A percentile compares a stretch with the other conserved stretches of the same genome.
Evolutionary conservation across 305 asterid species (phyloP).

Genomic region (Fraxinus paxiana): DNA sequence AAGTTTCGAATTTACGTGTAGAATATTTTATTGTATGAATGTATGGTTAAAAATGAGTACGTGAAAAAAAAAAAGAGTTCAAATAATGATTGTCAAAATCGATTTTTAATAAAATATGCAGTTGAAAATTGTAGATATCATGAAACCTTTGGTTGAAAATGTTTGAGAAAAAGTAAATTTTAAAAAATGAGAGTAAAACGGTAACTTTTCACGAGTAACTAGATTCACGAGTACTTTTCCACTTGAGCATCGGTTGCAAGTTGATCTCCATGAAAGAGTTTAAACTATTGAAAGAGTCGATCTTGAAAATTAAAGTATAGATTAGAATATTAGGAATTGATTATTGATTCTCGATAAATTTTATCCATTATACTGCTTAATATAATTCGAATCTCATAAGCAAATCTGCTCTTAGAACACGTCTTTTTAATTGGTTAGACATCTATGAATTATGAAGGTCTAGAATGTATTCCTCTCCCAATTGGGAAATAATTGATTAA

Average conservation of each 20-base stretch:
- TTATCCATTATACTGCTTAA: background rate
- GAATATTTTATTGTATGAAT: too few species aligned
- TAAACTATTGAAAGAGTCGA: background rate
- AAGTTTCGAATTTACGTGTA: too few species aligned
- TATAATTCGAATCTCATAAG: background rate
- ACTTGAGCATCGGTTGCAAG: background rate
- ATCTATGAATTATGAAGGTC: background rate
- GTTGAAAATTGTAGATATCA: too few species aligned
- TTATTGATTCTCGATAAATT: too few species aligned
- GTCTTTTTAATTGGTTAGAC: background rate
- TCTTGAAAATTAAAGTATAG: background rate
- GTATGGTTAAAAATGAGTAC: too few species aligned
- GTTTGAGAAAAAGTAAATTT: background rate
- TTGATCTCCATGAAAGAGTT: background rate
- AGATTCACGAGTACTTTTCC: background rate
- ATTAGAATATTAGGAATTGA: background rate
- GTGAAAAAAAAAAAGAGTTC: too few species aligned
- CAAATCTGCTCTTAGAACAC: background rate
- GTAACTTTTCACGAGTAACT: too few species aligned
- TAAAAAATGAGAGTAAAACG: background rate
- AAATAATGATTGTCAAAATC: background rate
- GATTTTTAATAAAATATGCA: too few species aligned
- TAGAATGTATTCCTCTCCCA: background rate
- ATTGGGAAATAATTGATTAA: background rate
- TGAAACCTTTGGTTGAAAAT: background rate